phyloP scores from a whole-genome alignment of 1,139 yeast genomes.

The Saccharomycopsis hybrid region DNA sequence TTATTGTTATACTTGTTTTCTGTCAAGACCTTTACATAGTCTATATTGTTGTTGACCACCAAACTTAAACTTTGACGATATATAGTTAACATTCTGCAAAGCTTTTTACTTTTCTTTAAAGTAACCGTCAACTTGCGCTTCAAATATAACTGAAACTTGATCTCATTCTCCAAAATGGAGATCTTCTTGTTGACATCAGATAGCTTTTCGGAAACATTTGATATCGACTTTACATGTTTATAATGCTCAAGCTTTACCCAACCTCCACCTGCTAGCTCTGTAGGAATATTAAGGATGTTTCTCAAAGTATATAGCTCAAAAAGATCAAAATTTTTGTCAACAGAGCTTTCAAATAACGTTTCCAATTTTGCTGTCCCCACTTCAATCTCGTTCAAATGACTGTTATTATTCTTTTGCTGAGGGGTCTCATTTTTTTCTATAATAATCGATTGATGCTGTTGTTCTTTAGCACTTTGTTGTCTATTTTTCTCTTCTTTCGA shows the following conservation, averaged over 20 bases:
- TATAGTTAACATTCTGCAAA: conserved; percentile 21
- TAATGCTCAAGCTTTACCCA: conserved; percentile 68
- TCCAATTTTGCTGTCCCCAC: conserved; percentile 79
- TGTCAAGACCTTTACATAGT: too few species aligned
- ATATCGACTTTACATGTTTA: conserved; percentile 39
- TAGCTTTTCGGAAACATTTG: conserved; percentile 24
- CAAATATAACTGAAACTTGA: conserved; percentile 40
- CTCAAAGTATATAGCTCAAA: conserved; percentile 77
- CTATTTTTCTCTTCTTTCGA: conserved; percentile 28
- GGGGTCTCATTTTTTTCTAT: conserved; percentile 21
- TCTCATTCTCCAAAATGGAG: conserved; percentile 34
- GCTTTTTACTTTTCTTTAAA: conserved; percentile 31
- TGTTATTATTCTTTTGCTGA: too few species aligned
- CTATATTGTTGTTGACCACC: not conserved
- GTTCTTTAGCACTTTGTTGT: conserved; percentile 5
- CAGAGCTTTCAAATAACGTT: conserved; percentile 64
- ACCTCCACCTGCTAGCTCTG: conserved; percentile 59
- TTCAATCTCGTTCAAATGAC: conserved; percentile 36
- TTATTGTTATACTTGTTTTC: too few species aligned
- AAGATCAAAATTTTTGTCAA: conserved; percentile 83
- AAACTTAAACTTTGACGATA: conserved; percentile 1
- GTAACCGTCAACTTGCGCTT: conserved; percentile 40
- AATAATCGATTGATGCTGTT: conserved; percentile 27
- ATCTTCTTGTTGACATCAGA: conserved; percentile 35
- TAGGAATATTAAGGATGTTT: conserved; percentile 69